Conservation (phyloP, 768 basidiomycete species). For the Botryobasidium botryosum region DNA sequence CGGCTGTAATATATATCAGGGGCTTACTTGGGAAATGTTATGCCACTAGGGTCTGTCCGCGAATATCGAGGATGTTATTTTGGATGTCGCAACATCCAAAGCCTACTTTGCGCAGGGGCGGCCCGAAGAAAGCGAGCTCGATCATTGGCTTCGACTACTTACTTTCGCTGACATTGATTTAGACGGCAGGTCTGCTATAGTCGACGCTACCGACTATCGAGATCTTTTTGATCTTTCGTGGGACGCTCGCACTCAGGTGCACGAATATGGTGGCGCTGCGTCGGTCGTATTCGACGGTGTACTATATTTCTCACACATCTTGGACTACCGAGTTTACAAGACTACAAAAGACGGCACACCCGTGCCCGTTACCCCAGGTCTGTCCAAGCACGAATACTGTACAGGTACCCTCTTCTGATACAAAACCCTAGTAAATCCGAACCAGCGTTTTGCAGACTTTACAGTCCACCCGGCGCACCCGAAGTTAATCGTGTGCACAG, state of each 20-base stretch:
- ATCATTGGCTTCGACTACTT: conserved; percentile 30
- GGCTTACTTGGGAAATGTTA: background rate
- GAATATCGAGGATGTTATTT: conserved; percentile 28
- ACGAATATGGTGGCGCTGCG: conserved; percentile 57
- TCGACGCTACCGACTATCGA: background rate
- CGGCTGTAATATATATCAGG: background rate
- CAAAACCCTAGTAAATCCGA: conserved; percentile 25
- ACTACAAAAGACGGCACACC: conserved; percentile 21
- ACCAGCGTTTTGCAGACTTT: conserved; percentile 48
- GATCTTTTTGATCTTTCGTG: conserved; percentile 17
- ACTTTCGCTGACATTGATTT: background rate
- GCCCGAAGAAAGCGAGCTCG: conserved; percentile 37
- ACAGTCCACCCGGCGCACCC: conserved; percentile 35
- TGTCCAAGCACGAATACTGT: conserved; percentile 6
- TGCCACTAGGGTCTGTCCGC: conserved; percentile 13
- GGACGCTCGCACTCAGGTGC: conserved; percentile 40
- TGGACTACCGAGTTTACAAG: conserved; percentile 36
- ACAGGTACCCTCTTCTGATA: background rate
- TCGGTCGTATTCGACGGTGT: conserved; percentile 33
- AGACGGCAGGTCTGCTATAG: background rate
- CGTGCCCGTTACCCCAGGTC: conserved; percentile 46
- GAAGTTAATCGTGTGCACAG: conserved; percentile 39
- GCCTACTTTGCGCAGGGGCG: conserved; percentile 44
- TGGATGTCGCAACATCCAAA: conserved; percentile 29
- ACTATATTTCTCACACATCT: conserved; percentile 42